These are phyloP conservation scores for Garcia nutans DNA, from an alignment of 345 rosid species.

Conservation along the genomic window DNA sequence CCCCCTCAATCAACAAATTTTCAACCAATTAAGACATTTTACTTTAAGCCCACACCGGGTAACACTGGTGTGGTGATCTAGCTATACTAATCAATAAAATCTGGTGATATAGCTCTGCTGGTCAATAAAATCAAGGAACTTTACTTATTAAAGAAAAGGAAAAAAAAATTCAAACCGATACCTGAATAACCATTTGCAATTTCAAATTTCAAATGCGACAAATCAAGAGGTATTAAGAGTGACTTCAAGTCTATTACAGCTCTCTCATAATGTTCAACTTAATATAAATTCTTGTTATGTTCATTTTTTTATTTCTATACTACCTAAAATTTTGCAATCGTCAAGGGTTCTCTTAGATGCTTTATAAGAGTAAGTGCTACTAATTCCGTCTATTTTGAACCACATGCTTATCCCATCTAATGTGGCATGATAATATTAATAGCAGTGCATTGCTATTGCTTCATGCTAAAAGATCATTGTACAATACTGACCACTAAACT, in stretches of 20 bases:
- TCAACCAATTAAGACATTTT: not conserved
- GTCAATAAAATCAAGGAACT: not conserved
- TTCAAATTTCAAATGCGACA: not conserved
- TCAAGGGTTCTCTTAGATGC: too few species aligned
- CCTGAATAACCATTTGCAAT: not conserved
- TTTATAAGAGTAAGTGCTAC: too few species aligned
- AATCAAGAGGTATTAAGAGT: too few species aligned
- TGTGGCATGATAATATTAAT: too few species aligned
- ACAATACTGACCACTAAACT: too few species aligned
- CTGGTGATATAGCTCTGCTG: not conserved
- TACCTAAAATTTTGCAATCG: too few species aligned
- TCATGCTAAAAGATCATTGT: too few species aligned
- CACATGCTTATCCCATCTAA: too few species aligned
- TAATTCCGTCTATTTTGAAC: too few species aligned
- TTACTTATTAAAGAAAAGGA: not conserved
- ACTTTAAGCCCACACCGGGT: not conserved
- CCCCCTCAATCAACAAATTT: too few species aligned
- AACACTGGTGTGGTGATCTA: not conserved
- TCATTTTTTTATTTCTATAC: not conserved
- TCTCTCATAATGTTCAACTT: not conserved
- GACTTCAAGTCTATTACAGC: not conserved
- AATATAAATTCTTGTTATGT: too few species aligned
- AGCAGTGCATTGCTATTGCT: too few species aligned
- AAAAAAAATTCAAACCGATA: not conserved
- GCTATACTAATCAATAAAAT: not conserved